A percentile compares a stretch with the other conserved stretches of the same genome.
Conservation (phyloP, 192 early-diverging fungal genomes). For the Mortierella alpina region DNA sequence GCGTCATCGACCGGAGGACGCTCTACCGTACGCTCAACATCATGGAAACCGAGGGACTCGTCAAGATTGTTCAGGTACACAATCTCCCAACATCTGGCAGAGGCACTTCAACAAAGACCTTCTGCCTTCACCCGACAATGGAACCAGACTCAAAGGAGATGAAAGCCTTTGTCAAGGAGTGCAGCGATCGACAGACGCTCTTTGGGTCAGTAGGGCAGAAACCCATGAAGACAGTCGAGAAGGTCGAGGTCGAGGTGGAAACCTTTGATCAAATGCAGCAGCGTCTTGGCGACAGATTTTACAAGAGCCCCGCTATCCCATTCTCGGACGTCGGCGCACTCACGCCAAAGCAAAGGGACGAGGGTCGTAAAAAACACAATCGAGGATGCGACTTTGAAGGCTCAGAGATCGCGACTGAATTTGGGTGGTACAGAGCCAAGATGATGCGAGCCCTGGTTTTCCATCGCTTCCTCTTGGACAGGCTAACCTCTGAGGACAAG, state of each 20-base stretch:
- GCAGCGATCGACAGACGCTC: slow-evolving; percentile 49
- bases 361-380: background rate
- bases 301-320: slow-evolving; percentile 11
- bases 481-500: slow-evolving; percentile 14
- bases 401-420: slow-evolving; percentile 26
- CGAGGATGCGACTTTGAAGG: slow-evolving; percentile 21
- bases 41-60: slow-evolving; percentile 57
- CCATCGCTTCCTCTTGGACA: slow-evolving; percentile 53
- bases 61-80: slow-evolving; percentile 55
- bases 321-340: slow-evolving; percentile 9
- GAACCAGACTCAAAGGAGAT: slow-evolving; percentile 53
- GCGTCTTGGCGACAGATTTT: slow-evolving; percentile 38
- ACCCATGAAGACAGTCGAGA: slow-evolving; percentile 18
- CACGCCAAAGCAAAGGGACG: background rate
- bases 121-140: slow-evolving; percentile 61
- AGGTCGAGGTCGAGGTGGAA: slow-evolving; percentile 52
- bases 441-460: slow-evolving; percentile 59
- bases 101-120: slow-evolving; percentile 24
- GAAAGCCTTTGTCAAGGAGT: slow-evolving; percentile 55
- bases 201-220: slow-evolving; percentile 38
- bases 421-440: slow-evolving; percentile 56
- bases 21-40: slow-evolving; percentile 55
- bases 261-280: slow-evolving; percentile 52
- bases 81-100: slow-evolving; percentile 63
- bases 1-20: slow-evolving; percentile 67